Percentiles rank a stretch among this genome's conserved stretches.
Evolutionary conservation across 768 basidiomycete genomes (phyloP).

Genomic region (Phylloporus rhodoxanthus): DNA sequence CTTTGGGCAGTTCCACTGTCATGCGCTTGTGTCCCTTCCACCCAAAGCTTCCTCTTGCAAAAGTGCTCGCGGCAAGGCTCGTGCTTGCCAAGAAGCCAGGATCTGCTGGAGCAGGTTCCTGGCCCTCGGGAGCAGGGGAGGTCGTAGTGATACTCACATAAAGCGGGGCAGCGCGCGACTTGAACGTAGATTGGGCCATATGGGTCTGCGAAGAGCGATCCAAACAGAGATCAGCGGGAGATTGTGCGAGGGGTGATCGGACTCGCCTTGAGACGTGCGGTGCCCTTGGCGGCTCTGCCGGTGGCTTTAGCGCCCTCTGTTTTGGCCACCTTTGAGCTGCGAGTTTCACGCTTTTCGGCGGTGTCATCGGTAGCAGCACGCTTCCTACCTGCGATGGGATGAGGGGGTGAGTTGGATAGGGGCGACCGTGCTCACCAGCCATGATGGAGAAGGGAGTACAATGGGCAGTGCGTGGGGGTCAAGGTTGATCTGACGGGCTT

Average conservation of each 20-base stretch:
- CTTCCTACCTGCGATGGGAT: conserved; percentile 35
- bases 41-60: conserved; percentile 74
- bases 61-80: conserved; percentile 52
- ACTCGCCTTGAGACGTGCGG: conserved; percentile 43
- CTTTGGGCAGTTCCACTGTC: conserved; percentile 53
- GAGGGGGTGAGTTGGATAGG: conserved; percentile 7
- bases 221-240: not conserved
- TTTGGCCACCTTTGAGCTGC: conserved; percentile 49
- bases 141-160: conserved; percentile 66
- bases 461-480: not conserved
- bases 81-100: conserved; percentile 56
- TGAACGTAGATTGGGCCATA: conserved; percentile 49
- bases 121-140: conserved; percentile 38
- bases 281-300: conserved; percentile 35
- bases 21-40: conserved; percentile 77
- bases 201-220: conserved; percentile 31
- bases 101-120: conserved; percentile 38
- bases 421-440: conserved; percentile 25
- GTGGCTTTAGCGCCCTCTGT: conserved; percentile 32
- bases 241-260: not conserved
- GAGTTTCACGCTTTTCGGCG: conserved; percentile 33
- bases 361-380: conserved; percentile 36
- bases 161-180: conserved; percentile 60
- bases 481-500: conserved; percentile 7
- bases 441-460: conserved; percentile 9